Evolutionary conservation across 192 early-diverging fungal species (phyloP), one percentile per base, ranked within the genome.

Genomic region (Rhizophlyctis rosea): DNA sequence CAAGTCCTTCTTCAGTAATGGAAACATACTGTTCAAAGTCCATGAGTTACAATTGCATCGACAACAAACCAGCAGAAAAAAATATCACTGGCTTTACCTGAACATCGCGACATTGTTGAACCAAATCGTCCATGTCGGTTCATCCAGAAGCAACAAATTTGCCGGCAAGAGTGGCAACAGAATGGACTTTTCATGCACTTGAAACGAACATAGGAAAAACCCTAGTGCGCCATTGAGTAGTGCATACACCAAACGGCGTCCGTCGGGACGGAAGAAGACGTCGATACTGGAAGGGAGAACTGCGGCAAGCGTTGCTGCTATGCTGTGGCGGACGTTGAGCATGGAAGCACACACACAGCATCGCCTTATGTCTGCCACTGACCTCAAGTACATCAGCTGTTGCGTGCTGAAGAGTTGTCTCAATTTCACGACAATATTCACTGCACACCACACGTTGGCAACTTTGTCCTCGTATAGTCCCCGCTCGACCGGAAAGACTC

Each of bases 391-490:
- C 14, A 92, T 72, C 1, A 94, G 79, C 3, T 76, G 34, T 31
- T 82, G 67, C 25, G 86, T 59, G 18, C 71, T 65, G 59, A 91
- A 85, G 18, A 90, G 59, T 4, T 82, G 72, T 9, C 90, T 87
- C 49, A 96, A 62, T 61, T 97, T 97, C 61, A 99, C 65, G 9
- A 85, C 74, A 2, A 96, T 82, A 49, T 88, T 95, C 2, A 93
- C 39, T 0, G 94, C 90, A 67, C 96, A 99, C 96, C 96, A 99
- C 5, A 99, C 65, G 64, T 96, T 99, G 36, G 93, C 94, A 1
- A 99, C 96, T 71, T 99, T 99, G 77, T 99, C 96, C 70, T 99
- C 95, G 71, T 94, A 99, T 16, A 99, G 73, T 0, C 96, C 96
- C 29, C 96, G 86, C 14, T 86, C 84, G 5, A 99, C 85, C 0